Conservation (phyloP, 1,284 basidiomycete species). For the Malassezia arunalokei region DNA sequence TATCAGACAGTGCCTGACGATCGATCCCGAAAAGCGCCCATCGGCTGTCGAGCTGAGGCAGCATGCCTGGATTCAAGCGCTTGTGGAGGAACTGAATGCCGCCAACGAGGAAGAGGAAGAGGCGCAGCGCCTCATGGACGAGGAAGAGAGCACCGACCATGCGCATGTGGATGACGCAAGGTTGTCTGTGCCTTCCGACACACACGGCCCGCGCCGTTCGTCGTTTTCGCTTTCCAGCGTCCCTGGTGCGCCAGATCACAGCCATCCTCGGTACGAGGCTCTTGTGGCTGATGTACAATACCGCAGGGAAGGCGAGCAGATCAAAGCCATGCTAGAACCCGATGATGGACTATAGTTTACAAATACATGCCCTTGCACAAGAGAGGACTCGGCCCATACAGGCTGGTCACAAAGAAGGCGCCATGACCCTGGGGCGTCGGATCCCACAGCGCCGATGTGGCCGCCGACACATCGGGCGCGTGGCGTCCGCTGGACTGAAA, state of each 20-base stretch:
- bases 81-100: slow-evolving; percentile 38
- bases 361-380: neutral
- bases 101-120: slow-evolving; percentile 29
- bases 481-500: slow-evolving; percentile 7
- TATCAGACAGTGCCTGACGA: slow-evolving; percentile 77
- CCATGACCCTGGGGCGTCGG: neutral
- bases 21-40: slow-evolving; percentile 73
- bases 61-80: slow-evolving; percentile 67
- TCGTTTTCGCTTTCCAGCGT: neutral
- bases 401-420: neutral
- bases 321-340: slow-evolving; percentile 24
- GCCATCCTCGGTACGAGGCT: slow-evolving; percentile 23
- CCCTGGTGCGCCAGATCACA: slow-evolving; percentile 7
- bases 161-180: neutral
- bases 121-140: neutral
- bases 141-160: neutral
- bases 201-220: neutral
- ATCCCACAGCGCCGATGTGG: neutral
- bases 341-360: slow-evolving; percentile 12
- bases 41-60: slow-evolving; percentile 72
- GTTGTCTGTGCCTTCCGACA: neutral
- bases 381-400: neutral
- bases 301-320: slow-evolving; percentile 24
- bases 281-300: slow-evolving; percentile 32
- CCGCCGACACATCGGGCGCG: neutral